phyloP scores from a whole-genome alignment of 345 rosid species.

The Lumnitzera littorea region DNA sequence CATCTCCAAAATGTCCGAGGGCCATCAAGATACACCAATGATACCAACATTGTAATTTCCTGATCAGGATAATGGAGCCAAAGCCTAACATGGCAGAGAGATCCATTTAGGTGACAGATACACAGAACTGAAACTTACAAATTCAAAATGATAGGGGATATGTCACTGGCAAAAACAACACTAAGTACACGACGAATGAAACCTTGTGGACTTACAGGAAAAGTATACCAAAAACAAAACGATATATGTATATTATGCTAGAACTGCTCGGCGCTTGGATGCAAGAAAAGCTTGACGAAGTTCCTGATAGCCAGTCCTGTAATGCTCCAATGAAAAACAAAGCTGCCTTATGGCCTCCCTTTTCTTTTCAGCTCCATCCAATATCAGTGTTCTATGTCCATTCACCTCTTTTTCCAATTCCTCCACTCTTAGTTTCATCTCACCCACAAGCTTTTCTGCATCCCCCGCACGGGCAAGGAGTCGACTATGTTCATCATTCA shows the following conservation, averaged over 20 bases:
- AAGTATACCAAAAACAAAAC: not conserved
- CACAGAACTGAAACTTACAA: no score
- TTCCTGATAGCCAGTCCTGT: constrained; percentile 58
- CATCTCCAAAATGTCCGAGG: no score
- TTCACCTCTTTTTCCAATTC: constrained; percentile 52
- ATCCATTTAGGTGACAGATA: no score
- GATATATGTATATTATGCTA: constrained; percentile 24
- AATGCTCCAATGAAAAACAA: constrained; percentile 75
- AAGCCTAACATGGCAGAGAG: no score
- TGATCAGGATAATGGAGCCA: no score
- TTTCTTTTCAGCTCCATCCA: constrained; percentile 64
- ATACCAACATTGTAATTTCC: no score
- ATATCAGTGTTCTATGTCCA: constrained; percentile 31
- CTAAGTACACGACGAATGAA: no score
- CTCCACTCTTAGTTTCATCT: constrained; percentile 27
- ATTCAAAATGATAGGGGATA: no score
- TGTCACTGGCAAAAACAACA: no score
- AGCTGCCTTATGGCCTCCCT: constrained; percentile 87
- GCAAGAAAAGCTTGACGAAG: constrained; percentile 38
- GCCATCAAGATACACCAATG: no score
- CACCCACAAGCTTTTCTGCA: constrained; percentile 23
- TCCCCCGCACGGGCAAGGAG: constrained; percentile 26
- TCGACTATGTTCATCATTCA: constrained; percentile 21
- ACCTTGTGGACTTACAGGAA: not conserved
- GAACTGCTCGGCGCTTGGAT: constrained; percentile 24